Percentiles rank a stretch among this genome's conserved stretches.
phyloP scores from a whole-genome alignment of 2,329 filamentous ascomycete genomes.

The Fusarium xylarioides region DNA sequence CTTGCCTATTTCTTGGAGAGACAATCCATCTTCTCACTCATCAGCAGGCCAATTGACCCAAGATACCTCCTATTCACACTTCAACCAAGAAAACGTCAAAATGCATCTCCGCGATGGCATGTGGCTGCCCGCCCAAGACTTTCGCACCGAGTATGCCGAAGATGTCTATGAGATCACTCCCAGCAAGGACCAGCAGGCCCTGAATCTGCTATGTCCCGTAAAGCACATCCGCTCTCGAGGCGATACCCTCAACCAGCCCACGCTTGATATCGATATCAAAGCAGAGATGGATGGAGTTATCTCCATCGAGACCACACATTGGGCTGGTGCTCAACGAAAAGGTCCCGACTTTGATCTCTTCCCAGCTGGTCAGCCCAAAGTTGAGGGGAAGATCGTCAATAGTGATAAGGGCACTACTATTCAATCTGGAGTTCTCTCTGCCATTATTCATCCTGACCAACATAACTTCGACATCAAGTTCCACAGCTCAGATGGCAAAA shows the following conservation, averaged over 20 bases:
- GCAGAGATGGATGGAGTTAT: conserved; percentile 53
- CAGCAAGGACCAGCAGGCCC: conserved; percentile 54
- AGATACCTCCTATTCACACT: background rate
- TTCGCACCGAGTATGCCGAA: conserved; percentile 71
- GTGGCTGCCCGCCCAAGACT: conserved; percentile 71
- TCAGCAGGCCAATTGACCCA: conserved; percentile 12
- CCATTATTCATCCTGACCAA: conserved; percentile 48
- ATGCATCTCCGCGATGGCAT: conserved; percentile 55
- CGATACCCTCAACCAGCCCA: conserved; percentile 65
- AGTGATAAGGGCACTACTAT: conserved; percentile 50
- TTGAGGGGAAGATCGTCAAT: conserved; percentile 43
- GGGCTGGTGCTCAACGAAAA: conserved; percentile 48
- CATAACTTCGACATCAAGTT: conserved; percentile 52
- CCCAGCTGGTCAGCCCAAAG: conserved; percentile 46
- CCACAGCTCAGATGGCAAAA: conserved; percentile 49
- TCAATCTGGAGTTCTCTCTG: conserved; percentile 48
- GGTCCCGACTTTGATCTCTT: conserved; percentile 54
- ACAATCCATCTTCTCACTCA: background rate
- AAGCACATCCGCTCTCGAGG: conserved; percentile 62
- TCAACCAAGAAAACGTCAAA: conserved; percentile 1
- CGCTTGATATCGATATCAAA: conserved; percentile 55
- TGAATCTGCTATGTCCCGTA: conserved; percentile 65
- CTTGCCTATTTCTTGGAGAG: conserved; percentile 2
- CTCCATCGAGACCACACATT: conserved; percentile 53
- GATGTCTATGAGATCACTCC: conserved; percentile 64